Evolutionary conservation across 306 rosid species (phyloP).

Genomic region (Lathyrus sativus): DNA sequence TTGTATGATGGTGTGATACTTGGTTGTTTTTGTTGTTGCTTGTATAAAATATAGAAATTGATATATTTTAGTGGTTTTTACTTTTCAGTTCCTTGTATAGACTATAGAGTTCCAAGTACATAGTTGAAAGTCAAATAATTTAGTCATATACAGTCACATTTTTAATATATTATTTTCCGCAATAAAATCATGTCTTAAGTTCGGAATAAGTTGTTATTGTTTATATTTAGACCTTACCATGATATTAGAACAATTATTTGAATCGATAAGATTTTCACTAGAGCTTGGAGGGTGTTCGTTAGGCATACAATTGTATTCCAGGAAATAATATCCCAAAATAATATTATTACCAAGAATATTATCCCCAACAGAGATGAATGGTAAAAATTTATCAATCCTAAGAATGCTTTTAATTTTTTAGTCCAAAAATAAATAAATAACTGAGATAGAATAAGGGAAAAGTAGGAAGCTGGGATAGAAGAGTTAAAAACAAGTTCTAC

Average conservation of each 20-base stretch:
- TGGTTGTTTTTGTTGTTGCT: background rate
- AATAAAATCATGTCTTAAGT: conserved; percentile 7
- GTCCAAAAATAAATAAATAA: background rate
- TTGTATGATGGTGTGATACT: conserved; percentile 8
- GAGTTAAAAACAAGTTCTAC: background rate
- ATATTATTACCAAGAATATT: background rate
- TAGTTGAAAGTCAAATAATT: conserved; percentile 9
- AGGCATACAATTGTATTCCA: background rate
- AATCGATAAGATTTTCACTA: conserved; percentile 26
- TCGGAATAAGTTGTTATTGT: conserved; percentile 15
- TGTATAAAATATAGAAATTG: conserved; percentile 16
- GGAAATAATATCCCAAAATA: background rate
- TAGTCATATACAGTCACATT: background rate
- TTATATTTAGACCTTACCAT: conserved; percentile 16
- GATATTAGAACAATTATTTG: conserved; percentile 10
- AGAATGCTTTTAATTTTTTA: background rate
- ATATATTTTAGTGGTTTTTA: conserved; percentile 9
- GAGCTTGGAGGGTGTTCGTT: background rate
- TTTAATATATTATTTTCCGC: conserved; percentile 1
- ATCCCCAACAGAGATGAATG: background rate
- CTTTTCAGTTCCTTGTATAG: conserved; percentile 28
- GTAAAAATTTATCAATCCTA: background rate
- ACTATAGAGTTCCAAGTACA: background rate
- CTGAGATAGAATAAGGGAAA: background rate
- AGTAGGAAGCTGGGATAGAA: background rate